Percentiles rank a stretch among this genome's conserved stretches.
phyloP scores from a whole-genome alignment of 106 monocot genomes.

The Alisma plantagoaquatica region DNA sequence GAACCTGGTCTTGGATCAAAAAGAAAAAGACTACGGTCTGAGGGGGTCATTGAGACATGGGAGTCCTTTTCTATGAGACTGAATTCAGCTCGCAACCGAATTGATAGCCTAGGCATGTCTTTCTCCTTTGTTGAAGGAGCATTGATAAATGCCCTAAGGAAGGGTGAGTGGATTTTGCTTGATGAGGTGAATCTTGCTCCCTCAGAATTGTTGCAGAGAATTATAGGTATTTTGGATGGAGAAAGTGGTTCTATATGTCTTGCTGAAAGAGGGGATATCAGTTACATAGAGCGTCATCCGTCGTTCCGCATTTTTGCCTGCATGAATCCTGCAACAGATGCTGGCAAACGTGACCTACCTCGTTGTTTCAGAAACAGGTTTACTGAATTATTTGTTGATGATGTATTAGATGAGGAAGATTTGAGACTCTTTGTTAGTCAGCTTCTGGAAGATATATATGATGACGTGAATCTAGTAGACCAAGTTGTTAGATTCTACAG shows the following conservation, averaged over 20 bases:
- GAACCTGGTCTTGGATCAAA: conserved; percentile 26
- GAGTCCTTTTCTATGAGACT: conserved; percentile 47
- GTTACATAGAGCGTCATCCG: conserved; percentile 57
- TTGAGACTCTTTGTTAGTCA: conserved; percentile 62
- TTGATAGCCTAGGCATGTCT: conserved; percentile 38
- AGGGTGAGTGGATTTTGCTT: conserved; percentile 88
- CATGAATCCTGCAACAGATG: conserved; percentile 99
- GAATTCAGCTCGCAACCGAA: conserved; percentile 47
- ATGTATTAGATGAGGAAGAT: conserved; percentile 86
- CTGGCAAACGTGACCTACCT: conserved; percentile 88
- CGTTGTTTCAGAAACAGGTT: conserved; percentile 66
- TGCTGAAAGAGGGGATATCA: conserved; percentile 85
- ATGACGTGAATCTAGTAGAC: conserved; percentile 11
- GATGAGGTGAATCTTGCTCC: conserved; percentile 99
- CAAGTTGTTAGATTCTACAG: conserved; percentile 73
- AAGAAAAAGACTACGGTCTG: conserved; percentile 51
- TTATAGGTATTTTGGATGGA: conserved; percentile 79
- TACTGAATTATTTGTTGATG: conserved; percentile 96
- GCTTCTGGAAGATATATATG: conserved; percentile 33
- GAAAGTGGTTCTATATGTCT: conserved; percentile 69
- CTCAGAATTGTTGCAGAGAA: conserved; percentile 75
- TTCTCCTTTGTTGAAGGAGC: conserved; percentile 96
- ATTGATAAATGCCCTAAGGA: conserved; percentile 78
- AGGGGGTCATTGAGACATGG: conserved; percentile 41
- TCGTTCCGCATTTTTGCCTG: conserved; percentile 84